These are phyloP conservation scores for Sporothrix euskadiensis DNA, from an alignment of 2,329 filamentous ascomycete species.

Conservation along the genomic window DNA sequence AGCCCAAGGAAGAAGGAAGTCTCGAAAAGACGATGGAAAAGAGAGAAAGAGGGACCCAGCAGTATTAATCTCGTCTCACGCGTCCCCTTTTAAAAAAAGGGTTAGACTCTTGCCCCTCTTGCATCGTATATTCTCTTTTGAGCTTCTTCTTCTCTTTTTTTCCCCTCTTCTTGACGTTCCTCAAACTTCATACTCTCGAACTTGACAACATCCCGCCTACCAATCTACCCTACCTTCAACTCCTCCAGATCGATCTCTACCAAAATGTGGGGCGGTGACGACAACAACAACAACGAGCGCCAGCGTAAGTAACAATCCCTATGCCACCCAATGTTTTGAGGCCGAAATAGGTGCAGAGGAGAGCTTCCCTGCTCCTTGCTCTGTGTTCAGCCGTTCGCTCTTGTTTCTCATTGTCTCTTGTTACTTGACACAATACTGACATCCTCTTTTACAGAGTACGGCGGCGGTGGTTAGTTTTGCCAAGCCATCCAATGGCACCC, in stretches of 20 bases:
- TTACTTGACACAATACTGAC: neutral
- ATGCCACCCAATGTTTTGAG: neutral
- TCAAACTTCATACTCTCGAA: neutral
- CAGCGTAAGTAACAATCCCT: conserved; percentile 3
- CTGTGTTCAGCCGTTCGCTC: neutral
- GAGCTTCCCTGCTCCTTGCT: neutral
- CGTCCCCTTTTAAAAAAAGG: neutral
- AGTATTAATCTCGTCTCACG: neutral
- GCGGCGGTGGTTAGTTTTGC: conserved; percentile 19
- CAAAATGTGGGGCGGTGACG: conserved; percentile 27
- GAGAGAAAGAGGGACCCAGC: neutral
- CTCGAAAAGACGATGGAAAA: neutral
- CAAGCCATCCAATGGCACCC: neutral
- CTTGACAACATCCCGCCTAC: neutral
- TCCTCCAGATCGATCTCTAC: conserved; percentile 1
- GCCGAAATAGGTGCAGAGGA: neutral
- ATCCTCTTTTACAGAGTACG: conserved; percentile 17
- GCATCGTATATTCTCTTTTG: neutral
- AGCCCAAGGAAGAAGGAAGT: neutral
- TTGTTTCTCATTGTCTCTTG: too few relatives aligned
- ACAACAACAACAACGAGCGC: conserved; percentile 21
- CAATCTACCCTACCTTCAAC: neutral
- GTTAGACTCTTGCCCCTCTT: conserved; percentile 2
- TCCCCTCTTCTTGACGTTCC: neutral
- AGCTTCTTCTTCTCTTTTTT: neutral